Percentiles rank a stretch among this genome's conserved stretches.
These are phyloP conservation scores for Oryza punctata DNA, from an alignment of 176 grass and related monocot species.

Conservation along the genomic window DNA sequence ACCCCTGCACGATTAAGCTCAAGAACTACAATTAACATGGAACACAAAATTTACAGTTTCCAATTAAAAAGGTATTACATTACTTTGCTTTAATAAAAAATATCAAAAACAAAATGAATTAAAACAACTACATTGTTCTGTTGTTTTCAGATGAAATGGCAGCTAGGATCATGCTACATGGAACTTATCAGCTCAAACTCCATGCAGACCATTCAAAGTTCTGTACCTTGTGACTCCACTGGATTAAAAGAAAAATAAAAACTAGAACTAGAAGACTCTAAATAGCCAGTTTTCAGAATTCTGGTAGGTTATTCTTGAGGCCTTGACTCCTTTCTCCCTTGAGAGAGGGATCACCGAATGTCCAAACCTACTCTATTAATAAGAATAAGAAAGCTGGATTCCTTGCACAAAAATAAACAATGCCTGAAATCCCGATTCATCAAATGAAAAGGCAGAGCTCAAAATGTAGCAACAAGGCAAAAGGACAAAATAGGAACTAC, in stretches of 20 bases:
- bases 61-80: constrained; percentile 3
- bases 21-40: constrained; percentile 32
- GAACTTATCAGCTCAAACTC: constrained; percentile 7
- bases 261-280: background rate
- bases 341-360: background rate
- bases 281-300: background rate
- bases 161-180: constrained; percentile 3
- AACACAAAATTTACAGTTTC: constrained; percentile 8
- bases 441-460: constrained; percentile 26
- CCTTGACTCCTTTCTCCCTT: background rate
- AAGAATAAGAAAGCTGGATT: constrained; percentile 11
- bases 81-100: constrained; percentile 10
- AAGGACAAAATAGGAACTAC: constrained; percentile 26
- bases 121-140: background rate
- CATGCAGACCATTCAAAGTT: constrained; percentile 2
- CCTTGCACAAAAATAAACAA: background rate
- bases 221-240: background rate
- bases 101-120: background rate
- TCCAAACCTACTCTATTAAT: background rate
- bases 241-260: background rate
- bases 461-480: background rate
- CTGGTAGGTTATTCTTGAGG: background rate
- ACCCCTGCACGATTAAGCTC: constrained; percentile 59
- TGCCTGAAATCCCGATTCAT: background rate
- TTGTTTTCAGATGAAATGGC: background rate